Evolutionary conservation across 2,329 filamentous ascomycete genomes (phyloP), one percentile per base, ranked within the genome.

Genomic region (Bipolaris gigantea): DNA sequence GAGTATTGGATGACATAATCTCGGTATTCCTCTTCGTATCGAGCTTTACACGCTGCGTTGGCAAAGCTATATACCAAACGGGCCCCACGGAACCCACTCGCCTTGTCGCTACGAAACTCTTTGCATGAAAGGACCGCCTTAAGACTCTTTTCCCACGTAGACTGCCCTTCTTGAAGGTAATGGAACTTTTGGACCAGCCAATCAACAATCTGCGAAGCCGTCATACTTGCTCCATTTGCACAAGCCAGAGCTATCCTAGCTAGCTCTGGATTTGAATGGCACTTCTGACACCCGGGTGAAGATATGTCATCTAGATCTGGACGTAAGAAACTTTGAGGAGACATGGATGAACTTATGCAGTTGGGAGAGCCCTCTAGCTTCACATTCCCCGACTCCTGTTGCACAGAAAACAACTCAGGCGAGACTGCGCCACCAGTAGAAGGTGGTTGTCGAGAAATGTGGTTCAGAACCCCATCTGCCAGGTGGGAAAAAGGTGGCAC

Each of bases 111-210:
- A 18, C 41, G 10, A 27, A 67, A 66, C 38, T 62, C 58, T 16
- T 50, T 48, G 8, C 27, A 19, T 7, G 60, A 65, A 15, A 67
- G 53, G 18, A 39, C 40, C 5, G 60, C 33, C 30, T 32, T 45
- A 5, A 65, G 21, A 18, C 47, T 60, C 16, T 36, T 61, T 32
- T 63, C 53, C 63, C 61, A 67, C 11, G 16, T n/a, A 1, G 41
- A 53, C 2, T 56, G 50, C 3, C 52, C 52, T 25, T 48, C 49
- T 19, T 18, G 34, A 36, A 66, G 54, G 34, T 49, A 38, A 9
- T 58, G 42, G 36, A 66, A 60, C 9, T n/a, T 51, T 13, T 41
- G 35, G 9, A 45, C 44, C 33, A 61, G 34, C 60, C 60, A 63
- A 35, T 50, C 45, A 18, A 51, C 32, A 9, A 56, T 54, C 16